Evolutionary conservation across 192 early-diverging fungal species (phyloP).

Genomic region (Coemansia sp.): DNA sequence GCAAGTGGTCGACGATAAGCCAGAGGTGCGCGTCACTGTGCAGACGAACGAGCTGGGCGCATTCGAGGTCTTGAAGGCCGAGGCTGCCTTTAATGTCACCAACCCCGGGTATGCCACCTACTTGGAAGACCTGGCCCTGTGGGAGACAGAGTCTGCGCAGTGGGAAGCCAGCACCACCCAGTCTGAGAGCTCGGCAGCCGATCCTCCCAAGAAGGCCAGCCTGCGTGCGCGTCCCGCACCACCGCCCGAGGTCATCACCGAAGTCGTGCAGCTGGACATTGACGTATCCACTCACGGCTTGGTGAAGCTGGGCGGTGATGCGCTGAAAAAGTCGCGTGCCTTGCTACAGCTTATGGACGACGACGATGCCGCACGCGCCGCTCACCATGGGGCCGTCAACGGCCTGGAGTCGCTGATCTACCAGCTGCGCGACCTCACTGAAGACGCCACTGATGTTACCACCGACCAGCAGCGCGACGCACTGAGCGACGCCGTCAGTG

Average conservation of each 20-base stretch:
- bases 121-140: slow-evolving; percentile 36
- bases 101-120: slow-evolving; percentile 46
- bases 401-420: slow-evolving; percentile 91
- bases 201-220: slow-evolving; percentile 44
- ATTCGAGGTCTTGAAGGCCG: slow-evolving; percentile 65
- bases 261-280: slow-evolving; percentile 64
- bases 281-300: slow-evolving; percentile 62
- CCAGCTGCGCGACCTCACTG: slow-evolving; percentile 79
- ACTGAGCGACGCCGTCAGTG: slow-evolving; percentile 62
- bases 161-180: slow-evolving; percentile 27
- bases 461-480: slow-evolving; percentile 64
- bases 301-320: slow-evolving; percentile 54
- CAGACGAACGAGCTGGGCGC: slow-evolving; percentile 81
- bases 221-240: slow-evolving; percentile 34
- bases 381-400: slow-evolving; percentile 85
- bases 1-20: slow-evolving; percentile 58
- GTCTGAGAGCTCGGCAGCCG: slow-evolving; percentile 44
- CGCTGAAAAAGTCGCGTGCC: slow-evolving; percentile 44
- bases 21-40: slow-evolving; percentile 85
- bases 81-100: slow-evolving; percentile 58
- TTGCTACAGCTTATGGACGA: slow-evolving; percentile 73
- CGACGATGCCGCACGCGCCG: slow-evolving; percentile 69
- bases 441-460: slow-evolving; percentile 68
- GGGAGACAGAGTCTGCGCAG: slow-evolving; percentile 55
- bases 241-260: slow-evolving; percentile 32